Evolutionary conservation across 1,284 basidiomycete species (phyloP).

Genomic region (Inonotus hispidus): DNA sequence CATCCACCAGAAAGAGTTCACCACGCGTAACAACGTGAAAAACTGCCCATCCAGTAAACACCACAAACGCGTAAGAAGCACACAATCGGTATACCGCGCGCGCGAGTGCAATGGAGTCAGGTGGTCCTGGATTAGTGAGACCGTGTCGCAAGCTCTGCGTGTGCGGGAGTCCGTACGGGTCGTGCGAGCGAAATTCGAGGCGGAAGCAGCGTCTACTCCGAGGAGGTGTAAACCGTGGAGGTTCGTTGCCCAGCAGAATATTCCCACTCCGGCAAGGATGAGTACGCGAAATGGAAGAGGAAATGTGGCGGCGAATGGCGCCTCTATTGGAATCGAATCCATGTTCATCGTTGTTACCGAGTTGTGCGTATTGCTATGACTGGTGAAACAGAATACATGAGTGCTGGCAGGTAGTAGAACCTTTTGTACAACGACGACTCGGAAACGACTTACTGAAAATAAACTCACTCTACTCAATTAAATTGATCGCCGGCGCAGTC

Average conservation of each 20-base stretch:
- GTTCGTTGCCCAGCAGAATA: conserved; percentile 82
- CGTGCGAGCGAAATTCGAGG: conserved; percentile 54
- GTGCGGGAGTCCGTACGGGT: conserved; percentile 19
- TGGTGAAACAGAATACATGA: background rate
- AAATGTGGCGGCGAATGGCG: conserved; percentile 53
- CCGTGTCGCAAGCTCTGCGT: conserved; percentile 9
- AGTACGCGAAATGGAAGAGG: conserved; percentile 82
- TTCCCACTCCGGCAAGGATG: conserved; percentile 62
- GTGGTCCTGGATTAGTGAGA: conserved; percentile 32
- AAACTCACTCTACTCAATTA: background rate
- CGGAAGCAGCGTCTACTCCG: conserved; percentile 69
- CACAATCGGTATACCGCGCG: conserved; percentile 66
- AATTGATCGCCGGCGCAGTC: background rate
- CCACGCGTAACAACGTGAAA: conserved; percentile 59
- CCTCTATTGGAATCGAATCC: conserved; percentile 21
- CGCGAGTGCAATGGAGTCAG: conserved; percentile 38
- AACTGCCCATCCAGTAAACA: conserved; percentile 56
- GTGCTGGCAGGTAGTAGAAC: background rate
- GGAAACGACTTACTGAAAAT: too few relatives aligned
- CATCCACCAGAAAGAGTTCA: conserved; percentile 57
- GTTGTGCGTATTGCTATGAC: background rate
- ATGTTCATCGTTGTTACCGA: background rate
- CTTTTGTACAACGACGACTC: too few relatives aligned
- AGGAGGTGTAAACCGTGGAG: conserved; percentile 72
- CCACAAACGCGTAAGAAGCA: conserved; percentile 51